Evolutionary conservation across 2,329 filamentous ascomycete species (phyloP), one percentile per base, ranked within the genome.

Genomic region (Pyrenophora teres): DNA sequence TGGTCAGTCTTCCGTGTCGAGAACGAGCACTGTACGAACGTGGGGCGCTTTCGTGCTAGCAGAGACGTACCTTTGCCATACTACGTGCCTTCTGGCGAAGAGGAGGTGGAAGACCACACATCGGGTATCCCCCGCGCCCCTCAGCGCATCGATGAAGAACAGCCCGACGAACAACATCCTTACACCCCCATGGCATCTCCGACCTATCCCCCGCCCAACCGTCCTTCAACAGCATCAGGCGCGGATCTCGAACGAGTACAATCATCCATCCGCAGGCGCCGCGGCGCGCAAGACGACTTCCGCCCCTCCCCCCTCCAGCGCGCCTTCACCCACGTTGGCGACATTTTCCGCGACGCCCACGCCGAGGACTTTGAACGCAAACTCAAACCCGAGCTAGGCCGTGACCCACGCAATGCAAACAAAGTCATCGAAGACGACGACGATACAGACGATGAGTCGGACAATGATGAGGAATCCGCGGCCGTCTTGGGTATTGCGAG

Each of bases 1-100:
- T 99, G 94, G 94, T 87, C 88, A 0, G 79, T 97, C 3, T 89
- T 99, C 71, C 90, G 94, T 35, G 92, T 99, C 21, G 94, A 99
- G 74, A 99, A 99, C 72, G 94, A 99, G 67, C 94, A 99, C 75
- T 96, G 92, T 75, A 87, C 88, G 48, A 73, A 73, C 43, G 93
- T 99, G 2, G 84, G 86, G 15, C 86, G 90, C 60, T 95, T 95
- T 81, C 92, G 95, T 59, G 94, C 94, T 3, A 91, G 87, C 2
- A 83, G 93, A 49, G 92, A 97, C 65, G 83, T 96, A 0, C 91
- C 91, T 0, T 80, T 97, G 0, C 93, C 93, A 0, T 97, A 97
- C 70, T 81, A 84, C 10, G 41, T 83, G 12, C 63, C 74, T 6
- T 2, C 43, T 66, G 1, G 62, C 59, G 16, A 50, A 57, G 43